Evolutionary conservation across 176 grass and related monocot genomes (phyloP), one percentile per base, ranked within the genome.

Genomic region (Hsuehochloa calcarea): DNA sequence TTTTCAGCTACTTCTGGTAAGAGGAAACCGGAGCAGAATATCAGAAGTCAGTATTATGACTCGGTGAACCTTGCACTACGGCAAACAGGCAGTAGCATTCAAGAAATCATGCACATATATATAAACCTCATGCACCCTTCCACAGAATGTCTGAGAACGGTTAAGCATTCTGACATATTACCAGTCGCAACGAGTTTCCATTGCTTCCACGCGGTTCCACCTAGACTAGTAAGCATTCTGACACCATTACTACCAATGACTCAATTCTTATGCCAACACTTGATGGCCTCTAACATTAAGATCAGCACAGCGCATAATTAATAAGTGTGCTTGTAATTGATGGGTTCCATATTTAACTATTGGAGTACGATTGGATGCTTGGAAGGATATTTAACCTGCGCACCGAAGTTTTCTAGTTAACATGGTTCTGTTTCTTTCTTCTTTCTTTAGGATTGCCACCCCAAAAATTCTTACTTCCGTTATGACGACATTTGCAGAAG

Each of bases 1-100:
- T 88, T 79, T 16, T 87, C 86, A 39, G 46, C 26, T 72, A 82
- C 70, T 41, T 90, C 93, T 92, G 65, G 16, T 29, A 31, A 78
- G 4, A 74, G 59, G 19, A 80, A 82, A 82, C 75, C 5, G 10
- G 5, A 68, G 23, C 38, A 82, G 50, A 78, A 3, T 26, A n/a
- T 41, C 0, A 77, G 16, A 83, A 68, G 8, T 45, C 23, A 79
- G 54, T 22, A 67, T 35, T 26, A 10, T 26, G 19, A 64, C 44
- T 54, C 37, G 25, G 41, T 2, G 29, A 84, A 56, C 39, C 29
- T 49, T 7, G 71, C 31, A 25, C 14, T 14, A 25, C 17, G 43
- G 44, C 59, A 51, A 60, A 23, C 29, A 83, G 2, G n/a, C 43
- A 65, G 39, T 75, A 51, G 13, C 8, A 47, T 61, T 55, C 26